phyloP scores from a whole-genome alignment of 352 stramenopile genomes.

The Phytophthora fragariaefolia region DNA sequence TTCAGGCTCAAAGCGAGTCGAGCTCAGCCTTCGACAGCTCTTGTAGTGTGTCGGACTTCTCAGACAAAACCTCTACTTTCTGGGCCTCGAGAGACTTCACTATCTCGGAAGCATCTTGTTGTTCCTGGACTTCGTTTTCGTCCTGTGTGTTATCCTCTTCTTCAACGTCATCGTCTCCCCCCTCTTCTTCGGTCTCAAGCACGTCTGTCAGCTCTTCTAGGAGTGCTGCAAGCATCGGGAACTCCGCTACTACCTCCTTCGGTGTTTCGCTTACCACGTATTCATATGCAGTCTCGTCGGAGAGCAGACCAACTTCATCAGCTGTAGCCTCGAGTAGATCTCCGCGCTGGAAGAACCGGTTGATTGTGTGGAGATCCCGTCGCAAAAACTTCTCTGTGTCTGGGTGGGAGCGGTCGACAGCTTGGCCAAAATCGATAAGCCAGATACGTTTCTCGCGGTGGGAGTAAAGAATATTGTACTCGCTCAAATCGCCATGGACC shows the following conservation, averaged over 20 bases:
- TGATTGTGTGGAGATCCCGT: constrained; percentile 80
- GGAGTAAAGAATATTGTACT: constrained; percentile 92
- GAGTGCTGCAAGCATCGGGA: constrained; percentile 35
- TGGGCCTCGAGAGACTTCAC: background rate
- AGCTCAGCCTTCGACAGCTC: background rate
- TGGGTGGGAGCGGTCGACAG: constrained; percentile 84
- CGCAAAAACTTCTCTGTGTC: constrained; percentile 64
- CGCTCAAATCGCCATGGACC: constrained; percentile 74
- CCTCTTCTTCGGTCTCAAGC: constrained; percentile 18
- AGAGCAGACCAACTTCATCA: constrained; percentile 50
- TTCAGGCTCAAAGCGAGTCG: background rate
- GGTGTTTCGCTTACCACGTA: constrained; percentile 43
- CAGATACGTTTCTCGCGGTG: constrained; percentile 63
- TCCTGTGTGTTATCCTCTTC: constrained; percentile 12
- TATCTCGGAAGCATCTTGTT: background rate
- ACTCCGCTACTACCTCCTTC: constrained; percentile 40
- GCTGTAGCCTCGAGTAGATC: constrained; percentile 42
- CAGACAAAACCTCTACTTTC: background rate
- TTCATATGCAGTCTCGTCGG: constrained; percentile 51
- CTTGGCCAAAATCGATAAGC: constrained; percentile 94
- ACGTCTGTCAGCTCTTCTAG: constrained; percentile 48
- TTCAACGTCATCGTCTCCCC: constrained; percentile 15
- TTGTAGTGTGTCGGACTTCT: background rate
- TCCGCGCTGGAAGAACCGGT: constrained; percentile 75
- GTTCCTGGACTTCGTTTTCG: constrained; percentile 8